Evolutionary conservation across 192 early-diverging fungal genomes (phyloP).

Genomic region (Helicostylum pulchrum): DNA sequence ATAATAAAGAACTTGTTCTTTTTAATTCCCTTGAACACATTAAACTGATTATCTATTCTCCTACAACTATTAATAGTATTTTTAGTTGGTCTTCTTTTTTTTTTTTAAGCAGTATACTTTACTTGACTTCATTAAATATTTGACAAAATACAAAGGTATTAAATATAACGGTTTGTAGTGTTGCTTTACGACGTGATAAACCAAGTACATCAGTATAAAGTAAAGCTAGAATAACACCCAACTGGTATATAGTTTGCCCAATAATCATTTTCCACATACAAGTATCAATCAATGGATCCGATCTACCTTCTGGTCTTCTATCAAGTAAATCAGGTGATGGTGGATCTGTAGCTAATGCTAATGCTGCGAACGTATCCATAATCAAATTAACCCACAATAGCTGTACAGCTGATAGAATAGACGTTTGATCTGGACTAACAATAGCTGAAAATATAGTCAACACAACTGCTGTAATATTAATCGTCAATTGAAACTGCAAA

Average conservation of each 20-base stretch:
- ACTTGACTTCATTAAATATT: constrained; percentile 88
- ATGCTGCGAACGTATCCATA: constrained; percentile 98
- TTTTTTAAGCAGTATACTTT: constrained; percentile 4
- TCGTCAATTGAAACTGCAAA: constrained; percentile 97
- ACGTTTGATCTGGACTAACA: constrained; percentile 55
- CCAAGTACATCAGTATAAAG: constrained; percentile 64
- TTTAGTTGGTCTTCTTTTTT: neutral
- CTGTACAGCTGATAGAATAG: constrained; percentile 92
- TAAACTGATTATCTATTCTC: constrained; percentile 70
- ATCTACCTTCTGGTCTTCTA: constrained; percentile 75
- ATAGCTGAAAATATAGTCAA: constrained; percentile 79
- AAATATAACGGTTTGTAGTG: constrained; percentile 79
- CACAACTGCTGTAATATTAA: constrained; percentile 89
- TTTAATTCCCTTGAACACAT: constrained; percentile 80
- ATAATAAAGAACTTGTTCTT: constrained; percentile 76
- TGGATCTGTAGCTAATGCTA: constrained; percentile 94
- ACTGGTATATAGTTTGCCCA: constrained; percentile 86
- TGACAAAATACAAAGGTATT: constrained; percentile 91
- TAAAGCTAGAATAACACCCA: constrained; percentile 70
- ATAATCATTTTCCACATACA: constrained; percentile 97
- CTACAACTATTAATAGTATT: constrained; percentile 59
- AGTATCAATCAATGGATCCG: constrained; percentile 78
- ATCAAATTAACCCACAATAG: constrained; percentile 99
- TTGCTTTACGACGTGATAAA: constrained; percentile 27
- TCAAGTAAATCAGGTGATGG: constrained; percentile 81